Evolutionary conservation across 2,329 filamentous ascomycete species (phyloP).

Genomic region (Xylariaceae sp.): DNA sequence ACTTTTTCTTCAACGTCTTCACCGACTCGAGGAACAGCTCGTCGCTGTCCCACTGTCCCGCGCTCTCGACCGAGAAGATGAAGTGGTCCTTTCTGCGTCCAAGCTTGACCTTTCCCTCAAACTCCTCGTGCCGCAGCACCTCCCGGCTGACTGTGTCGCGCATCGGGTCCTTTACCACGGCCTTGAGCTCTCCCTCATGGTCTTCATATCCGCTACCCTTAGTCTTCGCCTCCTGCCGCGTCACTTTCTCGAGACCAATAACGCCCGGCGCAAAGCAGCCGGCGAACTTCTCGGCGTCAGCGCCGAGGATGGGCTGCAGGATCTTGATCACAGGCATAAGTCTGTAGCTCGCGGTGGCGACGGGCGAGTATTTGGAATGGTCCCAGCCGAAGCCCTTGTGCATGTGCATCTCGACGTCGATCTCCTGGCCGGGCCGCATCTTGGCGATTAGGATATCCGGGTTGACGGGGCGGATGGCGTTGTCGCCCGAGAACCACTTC

Average conservation of each 20-base stretch:
- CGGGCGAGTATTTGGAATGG: constrained; percentile 95
- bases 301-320: constrained; percentile 72
- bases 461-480: constrained; percentile 70
- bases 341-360: constrained; percentile 89
- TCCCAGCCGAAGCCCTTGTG: constrained; percentile 91
- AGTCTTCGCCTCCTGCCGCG: constrained; percentile 56
- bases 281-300: constrained; percentile 83
- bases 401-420: constrained; percentile 85
- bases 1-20: constrained; percentile 80
- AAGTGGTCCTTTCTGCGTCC: constrained; percentile 91
- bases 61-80: constrained; percentile 92
- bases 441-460: constrained; percentile 94
- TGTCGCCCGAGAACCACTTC: constrained; percentile 61
- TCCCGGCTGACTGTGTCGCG: constrained; percentile 94
- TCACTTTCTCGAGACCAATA: constrained; percentile 70
- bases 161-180: constrained; percentile 82
- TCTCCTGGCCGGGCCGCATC: constrained; percentile 81
- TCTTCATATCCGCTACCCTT: constrained; percentile 63
- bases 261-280: constrained; percentile 87
- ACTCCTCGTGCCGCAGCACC: constrained; percentile 84
- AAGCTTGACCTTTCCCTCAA: constrained; percentile 91
- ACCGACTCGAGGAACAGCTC: constrained; percentile 88
- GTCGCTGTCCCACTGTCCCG: constrained; percentile 91
- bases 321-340: constrained; percentile 86
- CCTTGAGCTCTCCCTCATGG: constrained; percentile 74